phyloP scores from a whole-genome alignment of 2,329 filamentous ascomycete genomes.

The Neospermospora avenae region DNA sequence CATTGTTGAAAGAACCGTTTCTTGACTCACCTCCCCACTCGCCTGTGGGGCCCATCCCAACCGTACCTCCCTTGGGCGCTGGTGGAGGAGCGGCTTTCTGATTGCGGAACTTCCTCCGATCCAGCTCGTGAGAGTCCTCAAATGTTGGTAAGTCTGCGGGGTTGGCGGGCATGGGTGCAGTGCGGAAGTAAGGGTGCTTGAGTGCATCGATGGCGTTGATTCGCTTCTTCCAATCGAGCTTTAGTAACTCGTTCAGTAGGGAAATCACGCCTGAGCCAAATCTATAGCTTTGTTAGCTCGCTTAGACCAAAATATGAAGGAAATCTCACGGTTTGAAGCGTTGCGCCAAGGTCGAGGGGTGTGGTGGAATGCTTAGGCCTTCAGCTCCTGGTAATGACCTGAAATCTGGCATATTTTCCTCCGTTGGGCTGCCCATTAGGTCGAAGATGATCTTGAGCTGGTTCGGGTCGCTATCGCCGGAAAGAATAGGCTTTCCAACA shows the following conservation, averaged over 20 bases:
- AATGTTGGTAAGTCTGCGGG: conserved; percentile 88
- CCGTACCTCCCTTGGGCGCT: conserved; percentile 85
- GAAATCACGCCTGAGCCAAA: conserved; percentile 71
- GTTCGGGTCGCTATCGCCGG: conserved; percentile 82
- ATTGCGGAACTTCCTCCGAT: conserved; percentile 84
- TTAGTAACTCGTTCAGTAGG: conserved; percentile 77
- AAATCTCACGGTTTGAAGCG: conserved; percentile 67
- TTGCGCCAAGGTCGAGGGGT: conserved; percentile 63
- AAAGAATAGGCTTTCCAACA: conserved; percentile 84
- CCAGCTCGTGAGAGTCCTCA: conserved; percentile 95
- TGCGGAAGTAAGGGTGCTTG: conserved; percentile 87
- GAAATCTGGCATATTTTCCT: conserved; percentile 93
- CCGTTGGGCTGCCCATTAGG: conserved; percentile 83
- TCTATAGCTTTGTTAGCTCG: conserved; percentile 38
- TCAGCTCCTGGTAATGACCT: conserved; percentile 78
- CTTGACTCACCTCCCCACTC: conserved; percentile 32
- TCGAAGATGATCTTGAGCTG: conserved; percentile 94
- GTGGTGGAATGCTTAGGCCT: conserved; percentile 58
- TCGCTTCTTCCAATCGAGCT: conserved; percentile 81
- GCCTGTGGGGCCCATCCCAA: conserved; percentile 63
- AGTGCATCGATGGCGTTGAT: conserved; percentile 94
- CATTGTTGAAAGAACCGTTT: conserved; percentile 26
- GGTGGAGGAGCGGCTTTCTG: conserved; percentile 82
- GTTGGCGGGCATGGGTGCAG: conserved; percentile 70
- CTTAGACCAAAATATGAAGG: neutral